A percentile compares a stretch with the other conserved stretches of the same genome.
phyloP scores from a whole-genome alignment of 148 eudicot species.

The Rhododendron kiyosumense region DNA sequence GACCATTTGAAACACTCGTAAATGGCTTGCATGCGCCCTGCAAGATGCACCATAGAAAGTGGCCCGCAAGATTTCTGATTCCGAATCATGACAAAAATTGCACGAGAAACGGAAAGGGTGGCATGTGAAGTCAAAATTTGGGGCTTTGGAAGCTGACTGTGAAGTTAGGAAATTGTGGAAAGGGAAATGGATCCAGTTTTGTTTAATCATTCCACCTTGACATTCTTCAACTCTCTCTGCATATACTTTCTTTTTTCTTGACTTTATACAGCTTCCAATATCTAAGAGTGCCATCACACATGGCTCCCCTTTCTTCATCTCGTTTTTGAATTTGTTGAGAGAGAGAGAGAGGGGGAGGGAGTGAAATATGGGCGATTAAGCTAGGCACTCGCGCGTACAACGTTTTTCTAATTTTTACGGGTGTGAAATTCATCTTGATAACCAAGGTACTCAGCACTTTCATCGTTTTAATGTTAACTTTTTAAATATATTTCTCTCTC shows the following conservation, averaged over 20 bases:
- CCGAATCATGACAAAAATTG: background rate
- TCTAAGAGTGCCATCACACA: background rate
- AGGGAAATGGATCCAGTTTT: background rate
- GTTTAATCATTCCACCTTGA: background rate
- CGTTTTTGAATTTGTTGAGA: background rate
- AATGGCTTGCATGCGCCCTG: too few species aligned
- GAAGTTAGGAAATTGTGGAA: background rate
- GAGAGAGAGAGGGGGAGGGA: background rate
- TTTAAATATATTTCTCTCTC: too few species aligned
- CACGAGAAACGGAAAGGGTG: background rate
- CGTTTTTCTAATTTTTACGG: too few species aligned
- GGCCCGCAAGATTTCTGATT: too few species aligned
- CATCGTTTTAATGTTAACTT: too few species aligned
- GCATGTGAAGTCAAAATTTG: background rate
- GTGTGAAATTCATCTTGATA: too few species aligned
- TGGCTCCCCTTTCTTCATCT: background rate
- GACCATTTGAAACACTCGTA: too few species aligned
- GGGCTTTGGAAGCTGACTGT: background rate
- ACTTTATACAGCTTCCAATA: too few species aligned
- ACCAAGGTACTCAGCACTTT: too few species aligned
- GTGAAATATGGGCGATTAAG: background rate
- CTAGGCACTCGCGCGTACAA: too few species aligned
- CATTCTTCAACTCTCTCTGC: background rate
- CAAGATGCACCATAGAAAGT: too few species aligned
- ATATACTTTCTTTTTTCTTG: background rate